These are phyloP conservation scores for Rhynchospora pubera DNA, from an alignment of 176 grass and related monocot species.

Conservation along the genomic window DNA sequence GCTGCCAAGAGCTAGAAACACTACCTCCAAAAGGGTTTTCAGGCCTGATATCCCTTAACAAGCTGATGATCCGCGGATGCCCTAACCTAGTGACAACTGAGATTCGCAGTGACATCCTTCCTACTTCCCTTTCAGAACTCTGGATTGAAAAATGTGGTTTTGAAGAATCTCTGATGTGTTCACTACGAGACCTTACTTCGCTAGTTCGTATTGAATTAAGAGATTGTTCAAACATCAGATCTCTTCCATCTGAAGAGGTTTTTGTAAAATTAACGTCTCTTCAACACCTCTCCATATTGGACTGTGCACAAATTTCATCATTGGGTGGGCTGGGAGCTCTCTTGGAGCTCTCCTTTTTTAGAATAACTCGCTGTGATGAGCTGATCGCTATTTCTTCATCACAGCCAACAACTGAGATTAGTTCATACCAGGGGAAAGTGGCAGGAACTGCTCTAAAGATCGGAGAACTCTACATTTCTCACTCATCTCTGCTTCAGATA, in stretches of 20 bases:
- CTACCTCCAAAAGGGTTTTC: conserved; percentile 7
- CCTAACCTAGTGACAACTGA: conserved; percentile 2
- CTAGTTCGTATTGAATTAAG: conserved; percentile 8
- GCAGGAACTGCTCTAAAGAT: not conserved
- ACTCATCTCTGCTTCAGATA: not conserved
- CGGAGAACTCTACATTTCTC: conserved; percentile 14
- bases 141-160: not conserved
- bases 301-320: conserved; percentile 8
- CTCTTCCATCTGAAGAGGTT: conserved; percentile 23
- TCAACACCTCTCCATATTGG: not conserved
- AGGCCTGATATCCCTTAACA: not conserved
- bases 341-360: not conserved
- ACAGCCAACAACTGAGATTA: not conserved
- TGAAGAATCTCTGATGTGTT: not conserved
- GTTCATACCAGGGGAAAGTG: not conserved
- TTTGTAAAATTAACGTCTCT: conserved; percentile 12
- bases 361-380: conserved; percentile 15
- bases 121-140: conserved; percentile 15
- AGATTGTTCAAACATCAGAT: not conserved
- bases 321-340: conserved; percentile 24
- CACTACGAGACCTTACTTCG: not conserved
- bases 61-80: not conserved
- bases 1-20: conserved; percentile 9
- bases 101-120: not conserved
- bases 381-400: not conserved